Evolutionary conservation across 2,329 filamentous ascomycete species (phyloP), one percentile per base, ranked within the genome.

Genomic region (Fusarium pininemorale): DNA sequence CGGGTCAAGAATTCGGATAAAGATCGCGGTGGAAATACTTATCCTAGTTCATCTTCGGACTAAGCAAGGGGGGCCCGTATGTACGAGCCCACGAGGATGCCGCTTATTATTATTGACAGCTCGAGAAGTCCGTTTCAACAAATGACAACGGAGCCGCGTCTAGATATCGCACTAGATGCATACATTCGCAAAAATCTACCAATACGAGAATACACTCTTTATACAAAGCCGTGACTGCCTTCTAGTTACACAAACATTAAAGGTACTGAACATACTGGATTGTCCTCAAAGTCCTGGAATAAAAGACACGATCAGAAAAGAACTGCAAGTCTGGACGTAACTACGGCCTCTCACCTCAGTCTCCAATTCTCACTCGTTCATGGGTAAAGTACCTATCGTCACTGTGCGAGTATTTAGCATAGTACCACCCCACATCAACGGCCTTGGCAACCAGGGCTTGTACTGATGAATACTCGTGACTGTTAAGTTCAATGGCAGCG

Each of bases 341-440:
- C 32, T 35, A 41, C 18, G 58, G 18, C 32, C 15, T 58, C 38
- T 26, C 14, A 22, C 48, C 28, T 26, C 14, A 22, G 24, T 35
- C 54, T 60, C 35, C 41, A 70, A 51, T 20, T 64, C 51, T 57
- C 53, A 56, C 66, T 72, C 66, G 71, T 56, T 55, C 39, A 64
- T 48, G 72, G 66, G 58, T 28, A 57, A 72, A 72, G 76, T 68
- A 35, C 32, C 32, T 35, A 71, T 69, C 45, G 50, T 51, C 63
- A 78, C 77, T 62, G 77, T 78, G 74, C 63, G 74, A 69, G 55
- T 39, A 58, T 42, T 30, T 15, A 37, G 51, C 24, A 55, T 55
- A 42, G 44, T 24, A 48, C 55, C 55, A 70, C 73, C 66, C 73
- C 76, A 78, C 76, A 75, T 64, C 51, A 76, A 76, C 73, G 55